Base-by-base conservation (phyloP, 2,329 filamentous ascomycete species). In the Colletotrichum sp. region DNA sequence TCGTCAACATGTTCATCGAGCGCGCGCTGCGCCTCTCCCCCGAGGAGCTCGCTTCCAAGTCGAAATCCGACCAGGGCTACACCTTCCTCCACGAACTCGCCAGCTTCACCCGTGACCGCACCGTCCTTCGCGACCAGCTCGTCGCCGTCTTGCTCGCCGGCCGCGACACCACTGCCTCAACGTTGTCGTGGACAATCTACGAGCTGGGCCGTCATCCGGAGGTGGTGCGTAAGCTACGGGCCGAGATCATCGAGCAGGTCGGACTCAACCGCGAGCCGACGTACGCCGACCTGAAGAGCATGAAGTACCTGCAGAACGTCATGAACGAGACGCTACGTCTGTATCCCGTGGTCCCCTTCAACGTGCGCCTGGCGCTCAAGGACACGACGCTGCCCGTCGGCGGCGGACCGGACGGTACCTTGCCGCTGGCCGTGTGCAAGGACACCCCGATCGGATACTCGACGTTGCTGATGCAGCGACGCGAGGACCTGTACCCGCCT, bases 21-120 rank as follows among this genome's bases (percentile, higher is more conserved):
- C 89, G 91, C 13, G 91, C 94, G 0, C 90, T 98, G 8, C 88
- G 88, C 6, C 89, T 98, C 39, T 91, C 90, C 3, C 90, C 91
- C 0, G 91, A 92, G 36, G 94, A 98, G 83, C 90, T 98, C 3
- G 91, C 93, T 65, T 89, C 92, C 76, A 95, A 94, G 85, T 91
- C 90, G 72, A 95, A 94, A 81, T 91, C 91, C 11, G 94, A 94
- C 81, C 86, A 90, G 77, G 90, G 90, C 63, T 96, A 97, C 84
- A 98, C 94, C 2, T 98, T 98, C 86, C 90, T 98, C 25, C 94
- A 98, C 84, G 94, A 95, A 34, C 90, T 98, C 4, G 95, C 95
- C 60, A 89, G 90, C 52, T 96, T 95, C 86, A 98, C 96, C 0
- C 92, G 94, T 39, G 91, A 94, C 81, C 88, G 88, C 72, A 90